These are phyloP conservation scores for Bruguiera parviflora DNA, from an alignment of 345 rosid genomes.

Conservation along the genomic window DNA sequence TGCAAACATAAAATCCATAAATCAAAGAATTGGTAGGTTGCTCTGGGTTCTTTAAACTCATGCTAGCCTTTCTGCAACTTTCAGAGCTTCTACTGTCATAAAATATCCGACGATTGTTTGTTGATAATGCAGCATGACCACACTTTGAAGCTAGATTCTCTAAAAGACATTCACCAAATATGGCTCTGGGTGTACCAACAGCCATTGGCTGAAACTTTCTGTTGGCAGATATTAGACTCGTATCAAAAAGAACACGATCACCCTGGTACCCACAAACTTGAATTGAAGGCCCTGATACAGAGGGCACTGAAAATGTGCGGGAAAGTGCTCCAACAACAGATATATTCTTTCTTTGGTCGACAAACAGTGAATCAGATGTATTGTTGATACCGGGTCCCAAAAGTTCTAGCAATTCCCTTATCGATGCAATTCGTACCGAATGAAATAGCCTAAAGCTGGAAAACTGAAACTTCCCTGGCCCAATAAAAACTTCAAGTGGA, in stretches of 20 bases:
- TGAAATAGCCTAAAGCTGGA: slow-evolving; percentile 54
- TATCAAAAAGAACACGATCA: slow-evolving; percentile 50
- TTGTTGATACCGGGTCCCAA: slow-evolving; percentile 50
- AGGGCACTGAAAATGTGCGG: slow-evolving; percentile 74
- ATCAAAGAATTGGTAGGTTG: slow-evolving; percentile 38
- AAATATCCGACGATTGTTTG: slow-evolving; percentile 23
- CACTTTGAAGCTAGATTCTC: slow-evolving; percentile 40
- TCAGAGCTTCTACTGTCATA: slow-evolving; percentile 28
- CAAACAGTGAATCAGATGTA: slow-evolving; percentile 48
- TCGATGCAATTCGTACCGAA: slow-evolving; percentile 35
- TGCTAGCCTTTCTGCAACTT: slow-evolving; percentile 48
- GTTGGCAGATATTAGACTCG: slow-evolving; percentile 28
- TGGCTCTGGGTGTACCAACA: slow-evolving; percentile 39
- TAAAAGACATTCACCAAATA: slow-evolving; percentile 31
- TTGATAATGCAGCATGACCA: slow-evolving; percentile 17
- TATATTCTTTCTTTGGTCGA: slow-evolving; percentile 58
- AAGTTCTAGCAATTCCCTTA: slow-evolving; percentile 44
- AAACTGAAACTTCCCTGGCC: slow-evolving; percentile 50
- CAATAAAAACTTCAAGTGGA: slow-evolving; percentile 46
- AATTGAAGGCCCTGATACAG: slow-evolving; percentile 84
- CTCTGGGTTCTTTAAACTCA: slow-evolving; percentile 53
- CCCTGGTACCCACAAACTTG: slow-evolving; percentile 87
- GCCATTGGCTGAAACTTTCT: slow-evolving; percentile 49
- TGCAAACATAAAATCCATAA: slow-evolving; percentile 48
- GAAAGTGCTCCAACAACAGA: slow-evolving; percentile 81